Evolutionary conservation across 202 grass and related monocot genomes (phyloP), one percentile per base, ranked within the genome.

Genomic region (Digitaria exilis): DNA sequence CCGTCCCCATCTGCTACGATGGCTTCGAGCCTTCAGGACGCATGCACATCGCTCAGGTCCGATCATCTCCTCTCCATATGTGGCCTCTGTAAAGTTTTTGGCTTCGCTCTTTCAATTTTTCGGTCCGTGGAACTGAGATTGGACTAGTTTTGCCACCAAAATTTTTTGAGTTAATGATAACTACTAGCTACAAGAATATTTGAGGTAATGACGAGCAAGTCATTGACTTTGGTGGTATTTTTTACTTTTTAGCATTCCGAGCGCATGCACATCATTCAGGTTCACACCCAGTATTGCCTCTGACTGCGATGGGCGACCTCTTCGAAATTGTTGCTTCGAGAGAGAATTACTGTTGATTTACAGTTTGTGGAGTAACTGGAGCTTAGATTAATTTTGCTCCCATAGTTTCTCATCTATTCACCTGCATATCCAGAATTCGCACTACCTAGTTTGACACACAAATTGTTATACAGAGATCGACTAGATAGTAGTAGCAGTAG

Each of bases 31-130:
- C 90, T 10, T 95, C 93, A 0, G 93, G 88, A 0, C 87, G 93
- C 75, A 92, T 95, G 90, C 93, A 95, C 82, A 90, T 95, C 51
- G 93, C 90, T 0, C 90, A 95, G 93, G 90, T 95, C 82, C 61
- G 9, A 0, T n/a, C n/a, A n/a, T n/a, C n/a, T n/a, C n/a, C 35
- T 5, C 35, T 37, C 35, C 35, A 37, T 37, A 37, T 37, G 35
- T 37, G 35, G 35, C 35, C n/a, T n/a, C n/a, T n/a, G n/a, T n/a
- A n/a, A n/a, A n/a, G n/a, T n/a, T n/a, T 37, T 37, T 37, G 35
- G 35, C 35, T 37, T 37, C 7, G 35, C n/a, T n/a, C 35, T 37
- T 37, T 37, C 35, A 6, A 37, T 37, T 37, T 37, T 37, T 37
- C 35, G 35, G 7, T 37, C 7, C 35, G 35, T 37, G 35, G 2